Conservation (phyloP, 306 rosid species). For the Crataegus laevigata region DNA sequence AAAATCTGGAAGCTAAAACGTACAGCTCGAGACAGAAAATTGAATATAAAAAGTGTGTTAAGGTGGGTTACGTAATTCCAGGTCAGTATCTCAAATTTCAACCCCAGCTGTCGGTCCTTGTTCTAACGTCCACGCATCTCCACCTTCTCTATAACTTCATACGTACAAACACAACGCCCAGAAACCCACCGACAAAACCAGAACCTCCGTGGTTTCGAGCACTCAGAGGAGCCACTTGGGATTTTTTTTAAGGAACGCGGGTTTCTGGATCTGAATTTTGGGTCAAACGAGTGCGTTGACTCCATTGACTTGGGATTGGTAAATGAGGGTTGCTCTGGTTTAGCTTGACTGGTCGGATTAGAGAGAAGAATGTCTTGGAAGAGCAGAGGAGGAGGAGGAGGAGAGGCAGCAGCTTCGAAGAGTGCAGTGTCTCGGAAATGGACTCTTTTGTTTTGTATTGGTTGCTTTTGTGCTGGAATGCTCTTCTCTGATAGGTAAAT, state of each 20-base stretch:
- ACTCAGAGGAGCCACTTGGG: background rate
- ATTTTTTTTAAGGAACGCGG: background rate
- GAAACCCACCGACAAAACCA: background rate
- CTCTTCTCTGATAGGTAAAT: slow-evolving; percentile 51
- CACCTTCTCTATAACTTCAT: background rate
- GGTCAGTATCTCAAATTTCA: background rate
- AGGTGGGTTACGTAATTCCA: slow-evolving; percentile 6
- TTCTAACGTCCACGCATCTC: background rate
- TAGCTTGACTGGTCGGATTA: slow-evolving; percentile 7
- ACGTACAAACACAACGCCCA: background rate
- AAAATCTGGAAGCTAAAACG: background rate
- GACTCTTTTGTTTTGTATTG: slow-evolving; percentile 44
- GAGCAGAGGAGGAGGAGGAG: slow-evolving; percentile 32
- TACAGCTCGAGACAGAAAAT: background rate
- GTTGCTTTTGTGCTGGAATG: slow-evolving; percentile 53
- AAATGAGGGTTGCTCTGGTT: slow-evolving; percentile 21
- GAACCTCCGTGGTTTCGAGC: background rate
- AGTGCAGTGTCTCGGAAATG: slow-evolving; percentile 39
- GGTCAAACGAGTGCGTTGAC: slow-evolving; percentile 6
- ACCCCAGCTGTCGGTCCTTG: background rate
- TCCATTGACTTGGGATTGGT: slow-evolving; percentile 22
- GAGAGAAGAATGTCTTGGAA: slow-evolving; percentile 35
- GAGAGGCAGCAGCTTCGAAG: slow-evolving; percentile 10
- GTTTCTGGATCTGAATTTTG: slow-evolving; percentile 13
- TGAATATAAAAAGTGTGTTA: background rate